Conservation (phyloP, 805 yeast genomes). For the Candida wancherniae region DNA sequence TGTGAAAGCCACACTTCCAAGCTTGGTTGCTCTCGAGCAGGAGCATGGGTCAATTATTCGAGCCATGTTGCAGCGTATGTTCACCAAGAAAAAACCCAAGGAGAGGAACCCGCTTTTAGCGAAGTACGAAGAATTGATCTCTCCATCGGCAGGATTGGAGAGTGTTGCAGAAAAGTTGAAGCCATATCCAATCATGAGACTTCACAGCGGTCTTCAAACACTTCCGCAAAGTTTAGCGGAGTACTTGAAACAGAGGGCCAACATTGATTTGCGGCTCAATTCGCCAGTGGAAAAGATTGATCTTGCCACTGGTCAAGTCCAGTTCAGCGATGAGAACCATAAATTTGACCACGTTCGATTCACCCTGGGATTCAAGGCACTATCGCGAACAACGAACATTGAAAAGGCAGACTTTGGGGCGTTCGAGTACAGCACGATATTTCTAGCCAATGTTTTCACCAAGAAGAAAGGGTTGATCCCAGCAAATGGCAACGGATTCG, state of each 20-base stretch:
- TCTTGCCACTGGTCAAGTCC: conserved; percentile 12
- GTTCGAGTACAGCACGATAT: conserved; percentile 44
- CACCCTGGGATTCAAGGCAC: conserved; percentile 45
- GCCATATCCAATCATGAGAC: conserved; percentile 57
- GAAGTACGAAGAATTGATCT: conserved; percentile 36
- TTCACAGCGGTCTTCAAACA: conserved; percentile 52
- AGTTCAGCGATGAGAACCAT: not conserved
- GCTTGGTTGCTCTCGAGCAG: conserved; percentile 53
- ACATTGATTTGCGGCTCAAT: conserved; percentile 37
- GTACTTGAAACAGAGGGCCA: conserved; percentile 32
- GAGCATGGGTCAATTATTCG: conserved; percentile 54
- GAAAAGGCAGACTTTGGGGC: conserved; percentile 14
- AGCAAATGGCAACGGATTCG: conserved; percentile 61
- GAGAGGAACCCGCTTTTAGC: conserved; percentile 18
- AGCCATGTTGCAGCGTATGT: conserved; percentile 35
- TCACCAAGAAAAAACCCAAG: conserved; percentile 7
- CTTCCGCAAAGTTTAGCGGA: conserved; percentile 44
- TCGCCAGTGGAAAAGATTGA: conserved; percentile 21
- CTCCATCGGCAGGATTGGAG: conserved; percentile 36
- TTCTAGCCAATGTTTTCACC: conserved; percentile 65
- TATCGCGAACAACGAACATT: conserved; percentile 25
- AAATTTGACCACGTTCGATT: conserved; percentile 55
- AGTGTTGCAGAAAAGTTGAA: conserved; percentile 36
- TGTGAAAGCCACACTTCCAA: conserved; percentile 54
- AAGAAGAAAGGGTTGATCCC: conserved; percentile 34